Evolutionary conservation across 2,329 filamentous ascomycete genomes (phyloP).

Genomic region (Phymatotrichopsis omnivora): DNA sequence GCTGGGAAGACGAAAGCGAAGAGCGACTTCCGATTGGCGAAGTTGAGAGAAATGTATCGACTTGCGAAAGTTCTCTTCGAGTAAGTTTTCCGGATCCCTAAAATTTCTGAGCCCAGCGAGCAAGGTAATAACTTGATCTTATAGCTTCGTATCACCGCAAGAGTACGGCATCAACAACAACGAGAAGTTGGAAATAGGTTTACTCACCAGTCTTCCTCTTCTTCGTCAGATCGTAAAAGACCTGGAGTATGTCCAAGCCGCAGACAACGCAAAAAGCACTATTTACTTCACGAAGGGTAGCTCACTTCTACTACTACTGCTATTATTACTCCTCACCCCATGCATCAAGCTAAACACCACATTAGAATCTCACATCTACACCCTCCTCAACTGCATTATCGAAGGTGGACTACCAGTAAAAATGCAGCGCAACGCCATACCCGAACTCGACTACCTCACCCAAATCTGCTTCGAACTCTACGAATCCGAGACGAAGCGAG

Average conservation of each 20-base stretch:
- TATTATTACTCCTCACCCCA: slow-evolving; percentile 6
- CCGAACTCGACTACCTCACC: slow-evolving; percentile 91
- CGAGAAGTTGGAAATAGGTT: slow-evolving; percentile 96
- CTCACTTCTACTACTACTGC: background rate
- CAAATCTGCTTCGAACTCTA: slow-evolving; percentile 98
- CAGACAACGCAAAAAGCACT: slow-evolving; percentile 86
- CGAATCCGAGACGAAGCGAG: slow-evolving; percentile 67
- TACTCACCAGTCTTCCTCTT: slow-evolving; percentile 83
- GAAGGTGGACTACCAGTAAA: slow-evolving; percentile 96
- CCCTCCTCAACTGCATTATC: slow-evolving; percentile 90
- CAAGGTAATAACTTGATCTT: slow-evolving; percentile 5
- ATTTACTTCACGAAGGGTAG: slow-evolving; percentile 86
- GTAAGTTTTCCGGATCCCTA: slow-evolving; percentile 16
- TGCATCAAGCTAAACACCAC: no score
- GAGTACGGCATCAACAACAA: slow-evolving; percentile 94
- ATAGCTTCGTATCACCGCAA: slow-evolving; percentile 80
- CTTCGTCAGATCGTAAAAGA: slow-evolving; percentile 96
- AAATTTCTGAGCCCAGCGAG: background rate
- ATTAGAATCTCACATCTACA: slow-evolving; percentile 89
- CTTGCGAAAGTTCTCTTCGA: slow-evolving; percentile 93
- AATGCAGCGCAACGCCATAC: slow-evolving; percentile 88
- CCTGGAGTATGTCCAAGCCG: slow-evolving; percentile 92
- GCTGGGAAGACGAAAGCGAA: slow-evolving; percentile 40
- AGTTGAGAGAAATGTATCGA: slow-evolving; percentile 84
- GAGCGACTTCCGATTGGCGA: slow-evolving; percentile 73